Percentiles rank a stretch among this genome's conserved stretches.
These are phyloP conservation scores for Asterophora lycoperdoides DNA, from an alignment of 768 basidiomycete genomes.

Conservation along the genomic window DNA sequence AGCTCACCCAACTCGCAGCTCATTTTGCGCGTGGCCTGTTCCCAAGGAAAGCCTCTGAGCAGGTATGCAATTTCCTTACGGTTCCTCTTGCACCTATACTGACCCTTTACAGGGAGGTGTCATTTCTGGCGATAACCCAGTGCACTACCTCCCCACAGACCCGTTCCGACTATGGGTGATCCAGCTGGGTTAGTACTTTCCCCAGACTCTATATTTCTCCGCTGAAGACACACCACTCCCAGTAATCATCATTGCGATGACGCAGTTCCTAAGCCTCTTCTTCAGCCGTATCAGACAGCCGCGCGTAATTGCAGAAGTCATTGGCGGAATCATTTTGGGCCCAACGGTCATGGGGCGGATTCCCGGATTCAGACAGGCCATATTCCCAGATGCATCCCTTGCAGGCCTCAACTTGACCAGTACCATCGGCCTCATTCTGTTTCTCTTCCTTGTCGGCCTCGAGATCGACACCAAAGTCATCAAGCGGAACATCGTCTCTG, in stretches of 20 bases:
- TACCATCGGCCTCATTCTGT: constrained; percentile 72
- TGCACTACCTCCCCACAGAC: constrained; percentile 53
- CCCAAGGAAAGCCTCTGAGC: constrained; percentile 45
- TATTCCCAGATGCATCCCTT: constrained; percentile 53
- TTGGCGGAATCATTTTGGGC: constrained; percentile 86
- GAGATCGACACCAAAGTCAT: constrained; percentile 77
- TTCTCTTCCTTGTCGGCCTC: constrained; percentile 80
- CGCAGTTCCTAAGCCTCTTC: constrained; percentile 63
- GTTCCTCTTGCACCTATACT: not conserved
- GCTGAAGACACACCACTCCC: constrained; percentile 11
- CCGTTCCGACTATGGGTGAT: constrained; percentile 77
- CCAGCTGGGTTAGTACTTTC: constrained; percentile 53
- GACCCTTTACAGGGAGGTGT: constrained; percentile 57
- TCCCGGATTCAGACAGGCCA: constrained; percentile 57
- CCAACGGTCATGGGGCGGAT: constrained; percentile 76
- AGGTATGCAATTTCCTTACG: constrained; percentile 29
- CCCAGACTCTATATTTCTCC: not conserved
- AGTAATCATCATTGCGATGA: constrained; percentile 80
- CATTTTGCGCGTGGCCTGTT: constrained; percentile 28
- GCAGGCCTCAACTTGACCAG: constrained; percentile 65
- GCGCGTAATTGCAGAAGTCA: constrained; percentile 89
- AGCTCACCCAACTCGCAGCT: constrained; percentile 36
- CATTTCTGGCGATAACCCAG: constrained; percentile 72
- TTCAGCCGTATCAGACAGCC: constrained; percentile 78
- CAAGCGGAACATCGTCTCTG: constrained; percentile 55